phyloP scores from a whole-genome alignment of 805 yeast genomes.

The Maudiozyma saulgeensis region DNA sequence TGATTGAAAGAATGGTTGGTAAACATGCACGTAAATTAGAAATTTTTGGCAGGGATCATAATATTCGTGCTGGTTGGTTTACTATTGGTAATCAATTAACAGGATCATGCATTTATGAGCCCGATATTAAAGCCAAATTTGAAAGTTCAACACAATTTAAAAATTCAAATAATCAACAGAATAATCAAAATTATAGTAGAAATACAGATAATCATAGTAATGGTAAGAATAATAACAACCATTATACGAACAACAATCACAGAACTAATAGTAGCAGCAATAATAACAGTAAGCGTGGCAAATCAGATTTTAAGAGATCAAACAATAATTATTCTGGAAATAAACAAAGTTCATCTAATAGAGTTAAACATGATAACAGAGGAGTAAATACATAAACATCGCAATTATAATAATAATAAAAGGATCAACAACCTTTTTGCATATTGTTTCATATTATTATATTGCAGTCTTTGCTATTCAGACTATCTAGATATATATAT shows the following conservation, averaged over 20 bases:
- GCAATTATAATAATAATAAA: too few relatives aligned
- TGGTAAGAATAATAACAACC: not conserved
- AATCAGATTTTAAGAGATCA: not conserved
- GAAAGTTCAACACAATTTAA: conserved; percentile 7
- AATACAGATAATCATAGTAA: not conserved
- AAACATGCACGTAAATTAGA: conserved; percentile 69
- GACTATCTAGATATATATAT: too few relatives aligned
- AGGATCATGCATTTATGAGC: conserved; percentile 49
- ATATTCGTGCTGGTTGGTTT: conserved; percentile 84
- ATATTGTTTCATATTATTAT: too few relatives aligned
- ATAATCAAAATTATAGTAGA: not conserved
- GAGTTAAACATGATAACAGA: not conserved
- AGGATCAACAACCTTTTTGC: too few relatives aligned
- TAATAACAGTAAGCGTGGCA: not conserved
- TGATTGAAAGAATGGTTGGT: conserved; percentile 80
- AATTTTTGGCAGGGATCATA: conserved; percentile 81
- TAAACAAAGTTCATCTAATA: not conserved
- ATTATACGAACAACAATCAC: not conserved
- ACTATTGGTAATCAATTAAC: conserved; percentile 74
- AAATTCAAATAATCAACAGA: not conserved
- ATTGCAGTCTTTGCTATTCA: too few relatives aligned
- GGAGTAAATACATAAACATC: not conserved
- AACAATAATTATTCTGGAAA: not conserved
- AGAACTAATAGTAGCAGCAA: not conserved
- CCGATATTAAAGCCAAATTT: conserved; percentile 42